These are phyloP conservation scores for Scenedesmus sp. DNA, from an alignment of 163 green algal species.

Conservation along the genomic window DNA sequence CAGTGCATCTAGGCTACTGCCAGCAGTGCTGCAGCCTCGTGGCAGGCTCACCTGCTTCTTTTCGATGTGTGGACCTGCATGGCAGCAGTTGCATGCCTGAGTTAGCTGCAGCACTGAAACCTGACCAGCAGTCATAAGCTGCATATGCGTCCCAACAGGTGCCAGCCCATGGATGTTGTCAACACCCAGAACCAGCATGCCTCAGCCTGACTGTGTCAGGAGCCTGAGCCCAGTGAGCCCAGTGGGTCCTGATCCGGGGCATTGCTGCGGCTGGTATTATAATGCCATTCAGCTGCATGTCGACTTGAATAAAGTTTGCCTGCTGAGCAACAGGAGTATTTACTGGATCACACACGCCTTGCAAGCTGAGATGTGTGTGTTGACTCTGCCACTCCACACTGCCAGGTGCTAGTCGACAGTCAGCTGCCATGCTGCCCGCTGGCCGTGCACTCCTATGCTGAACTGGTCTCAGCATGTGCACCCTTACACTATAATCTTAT, in stretches of 20 bases:
- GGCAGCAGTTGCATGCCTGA: neutral
- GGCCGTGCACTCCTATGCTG: neutral
- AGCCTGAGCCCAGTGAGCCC: no score
- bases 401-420: neutral
- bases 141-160: neutral
- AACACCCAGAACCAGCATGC: neutral
- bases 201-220: no score
- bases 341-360: no score
- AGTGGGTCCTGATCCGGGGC: no score
- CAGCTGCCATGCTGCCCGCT: neutral
- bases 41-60: neutral
- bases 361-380: no score
- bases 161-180: neutral
- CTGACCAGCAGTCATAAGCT: neutral
- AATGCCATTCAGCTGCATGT: no score
- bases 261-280: no score
- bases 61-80: neutral
- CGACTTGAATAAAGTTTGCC: no score
- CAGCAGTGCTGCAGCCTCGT: no score
- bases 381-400: neutral
- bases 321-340: no score
- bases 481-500: neutral
- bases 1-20: neutral
- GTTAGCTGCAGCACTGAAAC: neutral
- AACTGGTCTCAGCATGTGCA: neutral